Base-by-base conservation (phyloP, 2,329 filamentous ascomycete species). In the Hypomyces perniciosus region DNA sequence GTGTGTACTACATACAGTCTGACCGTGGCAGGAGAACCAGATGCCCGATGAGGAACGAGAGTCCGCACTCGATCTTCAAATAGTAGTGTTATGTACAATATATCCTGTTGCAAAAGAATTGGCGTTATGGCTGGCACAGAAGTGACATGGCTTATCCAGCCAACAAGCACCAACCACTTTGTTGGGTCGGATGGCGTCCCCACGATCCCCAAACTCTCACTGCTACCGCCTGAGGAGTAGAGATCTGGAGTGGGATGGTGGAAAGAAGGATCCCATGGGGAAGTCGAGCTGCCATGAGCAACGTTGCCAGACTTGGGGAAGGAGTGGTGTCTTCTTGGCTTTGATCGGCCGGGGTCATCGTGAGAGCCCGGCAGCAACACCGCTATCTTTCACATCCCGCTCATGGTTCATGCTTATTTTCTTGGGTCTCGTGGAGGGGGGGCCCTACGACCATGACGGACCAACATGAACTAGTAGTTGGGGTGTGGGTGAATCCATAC, bases 281-380 rank as follows among this genome's bases (percentile, higher is more conserved):
- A n/a, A n/a, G 9, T 47, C 20, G 20, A 29, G 26, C 27, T 29
- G 27, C 40, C 45, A 48, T 40, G 13, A 35, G 50, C 45, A 52
- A 52, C 50, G 50, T 52, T 52, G 50, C 50, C 43, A 48, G 29
- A 44, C 50, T 52, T 48, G 50, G 40, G 40, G 41, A 44, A 35
- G 40, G 28, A 35, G 20, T 33, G 45, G 33, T 30, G 44, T 51
- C 39, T n/a, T 46, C 35, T 38, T 46, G 38, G 20, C 30, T 46
- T 42, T 20, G 43, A 38, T 20, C 30, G 38, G 28, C 27, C 28
- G 40, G 10, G 35, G 37, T 42, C 42, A 50, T 44, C 40, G 38
- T 44, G 41, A 30, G 28, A 27, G 20, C 34, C 35, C n/a, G 31
- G 9, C 27, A 20, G 35, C 40, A 20, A 38, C 34, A 26, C 34